A percentile compares a stretch with the other conserved stretches of the same genome.
Conservation (phyloP, 1,139 yeast species). For the Saccharomycopsis hybrid region DNA sequence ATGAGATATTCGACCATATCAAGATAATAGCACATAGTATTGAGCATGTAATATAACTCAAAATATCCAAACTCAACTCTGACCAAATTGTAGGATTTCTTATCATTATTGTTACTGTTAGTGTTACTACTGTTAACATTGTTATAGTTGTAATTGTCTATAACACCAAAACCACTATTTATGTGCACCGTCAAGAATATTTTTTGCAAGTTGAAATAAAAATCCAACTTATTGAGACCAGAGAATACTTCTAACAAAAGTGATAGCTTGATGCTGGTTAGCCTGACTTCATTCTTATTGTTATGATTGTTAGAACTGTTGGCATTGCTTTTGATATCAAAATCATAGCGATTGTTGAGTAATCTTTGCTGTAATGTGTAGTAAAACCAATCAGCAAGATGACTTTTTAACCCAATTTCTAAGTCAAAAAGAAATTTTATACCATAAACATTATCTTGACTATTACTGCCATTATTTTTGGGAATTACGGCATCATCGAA, state of each 20-base stretch:
- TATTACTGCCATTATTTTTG: not conserved
- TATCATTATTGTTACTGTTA: no score
- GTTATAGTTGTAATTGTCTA: no score
- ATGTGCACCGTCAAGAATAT: slow-evolving; percentile 1
- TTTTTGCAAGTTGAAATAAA: slow-evolving; percentile 13
- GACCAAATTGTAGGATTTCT: not conserved
- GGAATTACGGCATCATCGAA: not conserved
- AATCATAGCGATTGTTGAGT: not conserved
- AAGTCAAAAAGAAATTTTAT: not conserved
- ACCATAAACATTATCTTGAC: not conserved
- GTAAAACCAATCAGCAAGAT: slow-evolving; percentile 14
- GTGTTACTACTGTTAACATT: no score
- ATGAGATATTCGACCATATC: slow-evolving; percentile 10
- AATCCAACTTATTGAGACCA: slow-evolving; percentile 12
- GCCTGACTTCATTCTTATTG: not conserved
- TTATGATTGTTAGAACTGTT: not conserved
- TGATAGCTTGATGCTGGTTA: slow-evolving; percentile 1
- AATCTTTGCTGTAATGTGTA: not conserved
- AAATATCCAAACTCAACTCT: slow-evolving; percentile 13
- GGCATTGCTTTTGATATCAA: no score
- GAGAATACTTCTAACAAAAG: slow-evolving; percentile 4
- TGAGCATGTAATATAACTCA: slow-evolving; percentile 15
- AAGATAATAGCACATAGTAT: slow-evolving; percentile 4
- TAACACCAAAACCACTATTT: not conserved
- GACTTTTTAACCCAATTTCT: slow-evolving; percentile 7